Evolutionary conservation across 2,329 filamentous ascomycete species (phyloP).

Genomic region (Cercospora zeae-maydis): DNA sequence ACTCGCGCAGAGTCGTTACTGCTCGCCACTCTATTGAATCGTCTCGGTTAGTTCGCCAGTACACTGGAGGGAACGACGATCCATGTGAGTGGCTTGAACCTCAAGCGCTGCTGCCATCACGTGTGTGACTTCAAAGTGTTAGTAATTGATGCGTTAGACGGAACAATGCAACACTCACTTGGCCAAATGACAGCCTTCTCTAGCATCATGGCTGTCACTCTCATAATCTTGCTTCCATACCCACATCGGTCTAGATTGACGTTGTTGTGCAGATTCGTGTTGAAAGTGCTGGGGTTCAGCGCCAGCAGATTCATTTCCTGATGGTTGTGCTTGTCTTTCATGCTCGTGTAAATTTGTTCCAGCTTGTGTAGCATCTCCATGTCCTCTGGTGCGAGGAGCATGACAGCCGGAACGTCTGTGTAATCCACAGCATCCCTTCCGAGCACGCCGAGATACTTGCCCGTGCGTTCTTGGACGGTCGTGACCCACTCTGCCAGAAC

Average conservation of each 20-base stretch:
- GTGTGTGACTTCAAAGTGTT: slow-evolving; percentile 55
- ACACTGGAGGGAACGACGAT: slow-evolving; percentile 50
- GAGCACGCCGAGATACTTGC: slow-evolving; percentile 79
- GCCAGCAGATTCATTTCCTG: slow-evolving; percentile 52
- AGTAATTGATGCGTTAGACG: slow-evolving; percentile 13
- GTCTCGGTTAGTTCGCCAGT: slow-evolving; percentile 35
- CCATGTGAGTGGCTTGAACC: slow-evolving; percentile 61
- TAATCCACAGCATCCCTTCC: slow-evolving; percentile 79
- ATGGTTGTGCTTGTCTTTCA: slow-evolving; percentile 68
- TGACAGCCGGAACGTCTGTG: slow-evolving; percentile 75
- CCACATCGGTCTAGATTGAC: slow-evolving; percentile 57
- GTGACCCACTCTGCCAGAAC: slow-evolving; percentile 93
- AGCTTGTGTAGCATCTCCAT: slow-evolving; percentile 80
- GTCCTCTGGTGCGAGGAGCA: slow-evolving; percentile 90
- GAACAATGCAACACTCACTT: slow-evolving; percentile 54
- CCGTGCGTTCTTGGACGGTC: slow-evolving; percentile 90
- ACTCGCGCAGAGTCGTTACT: not conserved
- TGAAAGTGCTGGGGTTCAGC: slow-evolving; percentile 43
- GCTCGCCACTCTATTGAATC: slow-evolving; percentile 31
- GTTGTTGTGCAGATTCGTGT: slow-evolving; percentile 41
- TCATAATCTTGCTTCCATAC: slow-evolving; percentile 78
- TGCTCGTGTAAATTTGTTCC: slow-evolving; percentile 69
- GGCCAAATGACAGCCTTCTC: slow-evolving; percentile 91
- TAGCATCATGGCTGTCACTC: slow-evolving; percentile 80
- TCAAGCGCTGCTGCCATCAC: slow-evolving; percentile 65